Evolutionary conservation across 768 basidiomycete species (phyloP).

Genomic region (Termitomyces titanicus): DNA sequence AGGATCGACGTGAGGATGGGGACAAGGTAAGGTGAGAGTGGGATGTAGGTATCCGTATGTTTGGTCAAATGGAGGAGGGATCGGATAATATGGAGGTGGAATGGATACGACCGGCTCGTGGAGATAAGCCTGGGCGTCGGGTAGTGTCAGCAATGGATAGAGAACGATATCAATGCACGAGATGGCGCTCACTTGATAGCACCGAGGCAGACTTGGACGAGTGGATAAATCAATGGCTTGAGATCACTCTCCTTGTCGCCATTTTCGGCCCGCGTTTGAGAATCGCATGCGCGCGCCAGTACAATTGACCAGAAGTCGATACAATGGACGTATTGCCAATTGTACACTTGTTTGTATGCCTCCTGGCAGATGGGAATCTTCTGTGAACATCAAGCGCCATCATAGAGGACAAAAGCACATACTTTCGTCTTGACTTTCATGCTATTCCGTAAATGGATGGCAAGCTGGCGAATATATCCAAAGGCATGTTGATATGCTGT

Average conservation of each 20-base stretch:
- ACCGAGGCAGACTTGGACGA: conserved; percentile 92
- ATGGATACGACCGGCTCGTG: conserved; percentile 88
- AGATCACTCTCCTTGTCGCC: conserved; percentile 70
- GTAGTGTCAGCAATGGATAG: conserved; percentile 13
- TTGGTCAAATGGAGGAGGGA: conserved; percentile 83
- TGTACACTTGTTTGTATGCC: conserved; percentile 92
- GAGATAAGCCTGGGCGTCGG: conserved; percentile 67
- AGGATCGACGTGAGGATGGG: conserved; percentile 81
- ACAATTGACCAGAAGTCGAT: conserved; percentile 96
- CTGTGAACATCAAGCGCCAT: conserved; percentile 3
- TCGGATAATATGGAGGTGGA: conserved; percentile 89
- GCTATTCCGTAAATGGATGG: conserved; percentile 86
- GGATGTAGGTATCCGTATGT: conserved; percentile 84
- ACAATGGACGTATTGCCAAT: conserved; percentile 97
- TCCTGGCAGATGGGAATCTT: conserved; percentile 46
- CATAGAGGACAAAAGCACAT: conserved; percentile 11
- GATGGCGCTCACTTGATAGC: conserved; percentile 73
- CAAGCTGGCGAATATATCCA: conserved; percentile 91
- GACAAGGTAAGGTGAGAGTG: conserved; percentile 82
- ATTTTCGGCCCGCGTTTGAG: conserved; percentile 45
- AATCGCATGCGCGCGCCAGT: conserved; percentile 75
- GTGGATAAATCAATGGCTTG: conserved; percentile 87
- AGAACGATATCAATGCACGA: conserved; percentile 6
- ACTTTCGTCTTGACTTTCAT: conserved; percentile 89
- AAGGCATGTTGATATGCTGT: conserved; percentile 92